Base-by-base conservation (phyloP, 225 moss, liverwort and hornwort genomes). In the Straminergon stramineum region DNA sequence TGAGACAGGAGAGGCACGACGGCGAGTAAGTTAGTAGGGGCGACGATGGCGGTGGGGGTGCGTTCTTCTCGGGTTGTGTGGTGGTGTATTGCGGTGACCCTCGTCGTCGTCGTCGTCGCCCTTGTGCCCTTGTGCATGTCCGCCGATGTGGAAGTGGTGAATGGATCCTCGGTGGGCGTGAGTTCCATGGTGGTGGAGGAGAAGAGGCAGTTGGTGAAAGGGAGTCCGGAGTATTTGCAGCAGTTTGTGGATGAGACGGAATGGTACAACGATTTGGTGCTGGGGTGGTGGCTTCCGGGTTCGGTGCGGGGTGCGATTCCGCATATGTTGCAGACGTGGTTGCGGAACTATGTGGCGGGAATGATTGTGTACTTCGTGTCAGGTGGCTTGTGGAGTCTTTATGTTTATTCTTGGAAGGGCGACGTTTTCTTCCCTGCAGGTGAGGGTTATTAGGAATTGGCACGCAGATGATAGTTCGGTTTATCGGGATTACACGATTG, bases 271-370 rank as follows among this genome's bases (percentile, higher is more conserved):
- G 91, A 92, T 45, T 55, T 92, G 45, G 87, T 92, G 63, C 32
- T 92, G 52, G 92, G 89, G 5, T 84, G 71, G 84, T 92, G 89
- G 92, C 48, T 92, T 87, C 92, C 92, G 35, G 45, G 28, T 61
- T 89, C 89, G 16, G 84, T 81, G 81, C 91, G 92, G 11, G 81
- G 32, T 53, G 89, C 80, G 60, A 89, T 91, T 45, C 92, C 92
- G 81, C 91, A 69, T 13, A 11, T 10, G 37, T 63, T 92, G 80
- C 92, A 81, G 92, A 92, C 92, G 80, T 92, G 92, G 92, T 63
- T 92, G 84, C 78, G 92, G 32, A 92, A 92, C 84, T 92, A 92
- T n/a, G 81, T 92, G n/a, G 87, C 87, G 21, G 92, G 92, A 26
- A 8, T 89, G 75, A 3, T 89, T 9, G 2, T 91, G 62, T 92